Conservation (phyloP, 73 alveolate genomes). For the Stentor roeselii region DNA sequence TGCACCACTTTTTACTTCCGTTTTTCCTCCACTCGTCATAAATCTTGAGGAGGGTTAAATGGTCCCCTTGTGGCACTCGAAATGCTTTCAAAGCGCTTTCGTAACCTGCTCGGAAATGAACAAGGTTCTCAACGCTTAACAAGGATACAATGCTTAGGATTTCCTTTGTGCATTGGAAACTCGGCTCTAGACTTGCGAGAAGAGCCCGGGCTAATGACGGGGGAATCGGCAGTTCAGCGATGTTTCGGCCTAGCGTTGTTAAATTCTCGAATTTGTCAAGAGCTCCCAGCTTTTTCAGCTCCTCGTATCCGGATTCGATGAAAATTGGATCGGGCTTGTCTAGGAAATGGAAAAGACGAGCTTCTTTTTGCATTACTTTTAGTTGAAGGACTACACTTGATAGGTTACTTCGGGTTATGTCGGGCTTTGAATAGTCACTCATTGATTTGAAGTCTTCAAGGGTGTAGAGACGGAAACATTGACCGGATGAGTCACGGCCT, state of each 20-base stretch:
- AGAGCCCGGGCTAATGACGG: conserved; percentile 56
- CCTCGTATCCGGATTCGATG: conserved; percentile 50
- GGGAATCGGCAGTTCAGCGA: conserved; percentile 77
- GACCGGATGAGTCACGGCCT: conserved; percentile 82
- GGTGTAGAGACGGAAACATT: conserved; percentile 72
- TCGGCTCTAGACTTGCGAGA: conserved; percentile 47
- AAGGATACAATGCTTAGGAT: conserved; percentile 81
- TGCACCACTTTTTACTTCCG: conserved; percentile 52
- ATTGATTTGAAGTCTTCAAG: conserved; percentile 62
- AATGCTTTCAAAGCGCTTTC: conserved; percentile 69
- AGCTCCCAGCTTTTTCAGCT: conserved; percentile 50
- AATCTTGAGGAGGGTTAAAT: conserved; percentile 70
- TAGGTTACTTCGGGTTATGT: conserved; percentile 77
- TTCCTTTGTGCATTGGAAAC: conserved; percentile 57
- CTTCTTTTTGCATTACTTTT: conserved; percentile 63
- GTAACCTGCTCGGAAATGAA: conserved; percentile 60
- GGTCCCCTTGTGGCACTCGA: conserved; percentile 68
- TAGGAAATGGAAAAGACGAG: conserved; percentile 69
- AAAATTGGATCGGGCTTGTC: conserved; percentile 72
- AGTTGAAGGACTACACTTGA: conserved; percentile 67
- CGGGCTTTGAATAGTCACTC: conserved; percentile 67
- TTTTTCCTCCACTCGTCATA: conserved; percentile 50
- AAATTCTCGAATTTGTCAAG: conserved; percentile 47
- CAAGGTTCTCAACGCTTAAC: conserved; percentile 74
- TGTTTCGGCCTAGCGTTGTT: conserved; percentile 58